Evolutionary conservation across 83 land plant species (phyloP), one percentile per base, ranked within the genome.

Genomic region (Thuja plicata): DNA sequence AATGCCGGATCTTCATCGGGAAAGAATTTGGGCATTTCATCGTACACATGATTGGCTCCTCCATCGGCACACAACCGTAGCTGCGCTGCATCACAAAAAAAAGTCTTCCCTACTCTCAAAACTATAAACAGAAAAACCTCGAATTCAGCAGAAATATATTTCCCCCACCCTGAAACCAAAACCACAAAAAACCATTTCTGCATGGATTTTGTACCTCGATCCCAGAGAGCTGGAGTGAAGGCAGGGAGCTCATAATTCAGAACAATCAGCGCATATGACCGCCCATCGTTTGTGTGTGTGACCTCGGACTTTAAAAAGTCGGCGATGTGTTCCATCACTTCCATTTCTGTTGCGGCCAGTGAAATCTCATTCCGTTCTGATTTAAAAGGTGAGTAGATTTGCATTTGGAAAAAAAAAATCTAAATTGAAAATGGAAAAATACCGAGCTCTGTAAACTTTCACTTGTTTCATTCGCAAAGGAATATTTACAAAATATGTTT

Each of bases 61-160:
- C 99, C 99, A 88, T 98, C 99, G 15, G 99, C 99, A 87, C 97
- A 98, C 19, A 98, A 24, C 34, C 95, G 95, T 70, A 95, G 57
- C 79, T 89, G 79, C 87, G 99, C 99, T 98, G 98, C 91, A 90
- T 91, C 81, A 90, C 88, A 80, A 8, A 35, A 88, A 11, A 32
- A 71, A 32, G n/a, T 81, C n/a, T 32, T 82, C n/a, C 3, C 46
- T 48, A 35, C 73, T 37, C 27, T 35, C 66, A 82, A 17, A 34
- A 80, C 4, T 2, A 19, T 37, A 87, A 30, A 55, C 3, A 46
- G 40, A 70, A 81, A 88, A 15, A 54, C 57, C 19, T 16, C 17
- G 15, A 80, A 37, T 37, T 80, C 46, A 83, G n/a, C 27, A 27
- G 10, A 16, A 54, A 54, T 15, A 15, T 16, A 15, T 54, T 15